phyloP scores from a whole-genome alignment of 1,284 basidiomycete species.

The Apiotrichum laibachii region DNA sequence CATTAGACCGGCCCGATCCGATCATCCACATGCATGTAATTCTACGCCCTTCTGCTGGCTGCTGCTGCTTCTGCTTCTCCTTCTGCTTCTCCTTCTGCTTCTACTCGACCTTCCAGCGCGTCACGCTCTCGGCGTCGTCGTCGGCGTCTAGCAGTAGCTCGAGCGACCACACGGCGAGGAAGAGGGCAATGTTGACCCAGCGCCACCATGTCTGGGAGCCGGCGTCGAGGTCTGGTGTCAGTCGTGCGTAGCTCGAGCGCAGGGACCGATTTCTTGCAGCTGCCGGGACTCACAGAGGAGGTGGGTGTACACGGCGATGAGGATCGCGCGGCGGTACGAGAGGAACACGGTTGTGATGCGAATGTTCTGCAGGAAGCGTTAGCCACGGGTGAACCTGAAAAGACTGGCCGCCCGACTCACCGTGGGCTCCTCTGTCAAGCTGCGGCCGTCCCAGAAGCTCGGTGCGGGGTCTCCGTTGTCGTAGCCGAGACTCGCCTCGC shows the following conservation, averaged over 20 bases:
- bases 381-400: neutral
- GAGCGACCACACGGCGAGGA: constrained; percentile 50
- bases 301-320: constrained; percentile 53
- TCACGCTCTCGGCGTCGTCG: constrained; percentile 43
- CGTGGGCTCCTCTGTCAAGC: constrained; percentile 46
- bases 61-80: constrained; percentile 8
- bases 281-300: constrained; percentile 40
- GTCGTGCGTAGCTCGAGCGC: no score
- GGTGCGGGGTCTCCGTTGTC: constrained; percentile 33
- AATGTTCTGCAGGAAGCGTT: constrained; percentile 41
- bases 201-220: constrained; percentile 53
- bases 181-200: constrained; percentile 51
- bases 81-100: constrained; percentile 9
- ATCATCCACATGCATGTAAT: constrained; percentile 1
- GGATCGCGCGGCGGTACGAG: constrained; percentile 49
- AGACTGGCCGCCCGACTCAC: constrained; percentile 25
- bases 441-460: constrained; percentile 48
- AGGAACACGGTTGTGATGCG: constrained; percentile 49
- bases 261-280: no score
- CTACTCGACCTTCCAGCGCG: constrained; percentile 48
- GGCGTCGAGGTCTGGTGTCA: constrained; percentile 45
- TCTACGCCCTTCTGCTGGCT: neutral
- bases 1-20: neutral
- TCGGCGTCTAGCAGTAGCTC: constrained; percentile 51
- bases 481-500: constrained; percentile 54